Evolutionary conservation across 768 basidiomycete genomes (phyloP), one percentile per base, ranked within the genome.

Genomic region (Pisolithus marmoratus): DNA sequence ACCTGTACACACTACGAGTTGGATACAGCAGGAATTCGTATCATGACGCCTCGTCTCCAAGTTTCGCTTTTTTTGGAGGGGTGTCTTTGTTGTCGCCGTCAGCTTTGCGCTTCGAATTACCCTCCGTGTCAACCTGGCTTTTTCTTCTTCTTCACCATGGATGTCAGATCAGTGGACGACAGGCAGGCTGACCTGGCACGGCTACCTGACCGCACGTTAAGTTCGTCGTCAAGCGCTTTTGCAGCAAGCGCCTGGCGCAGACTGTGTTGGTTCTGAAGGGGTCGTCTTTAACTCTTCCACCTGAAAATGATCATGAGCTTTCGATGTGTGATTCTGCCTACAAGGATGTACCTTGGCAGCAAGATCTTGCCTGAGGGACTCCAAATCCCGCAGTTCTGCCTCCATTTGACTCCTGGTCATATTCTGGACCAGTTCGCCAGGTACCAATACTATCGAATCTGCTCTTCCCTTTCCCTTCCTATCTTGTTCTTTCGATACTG

Each of bases 111-210:
- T 90, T 92, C 14, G 60, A 64, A 2, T 70, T 67, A 14, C 65
- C 66, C 20, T 72, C 63, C 8, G 68, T 70, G n/a, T 71, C 70
- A 4, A 65, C 53, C n/a, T 1, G 70, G 60, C 43, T 64, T 70
- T 68, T 91, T 92, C 76, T 94, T 97, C 74, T 91, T 93, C 65
- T 82, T 84, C 45, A 95, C 90, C 61, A 90, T 85, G 6, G 80
- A 79, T 1, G 90, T 94, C 41, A 95, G 71, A 60, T 95, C 90
- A 58, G n/a, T 92, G 90, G 40, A 95, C 84, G 15, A 74, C 70
- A 4, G 72, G 69, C 36, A n/a, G 70, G 60, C 44, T 69, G 62
- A 0, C 68, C 59, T 6, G 71, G 54, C 12, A 68, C 59, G 12
- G 73, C 58, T 17, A 74, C 61, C 1, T n/a, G 72, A 52, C 15